phyloP scores from a whole-genome alignment of 306 rosid species.

The Biancaea sappan region DNA sequence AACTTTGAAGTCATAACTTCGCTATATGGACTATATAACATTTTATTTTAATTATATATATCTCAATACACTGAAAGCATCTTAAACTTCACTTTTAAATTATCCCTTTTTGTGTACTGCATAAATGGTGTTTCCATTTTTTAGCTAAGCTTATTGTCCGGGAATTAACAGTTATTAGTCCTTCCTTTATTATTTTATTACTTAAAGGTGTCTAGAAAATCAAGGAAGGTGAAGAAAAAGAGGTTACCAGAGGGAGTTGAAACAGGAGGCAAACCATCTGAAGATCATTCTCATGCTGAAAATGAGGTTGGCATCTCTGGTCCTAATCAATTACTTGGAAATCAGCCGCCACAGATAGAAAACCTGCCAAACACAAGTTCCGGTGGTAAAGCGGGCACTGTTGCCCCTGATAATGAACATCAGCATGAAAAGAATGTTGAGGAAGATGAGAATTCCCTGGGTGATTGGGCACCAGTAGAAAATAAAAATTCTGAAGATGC shows the following conservation, averaged over 20 bases:
- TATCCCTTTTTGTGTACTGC: slow-evolving; percentile 3
- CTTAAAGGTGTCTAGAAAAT: slow-evolving; percentile 73
- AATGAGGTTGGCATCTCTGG: slow-evolving; percentile 50
- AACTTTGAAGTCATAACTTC: background rate
- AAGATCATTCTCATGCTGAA: slow-evolving; percentile 46
- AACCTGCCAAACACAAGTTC: slow-evolving; percentile 36
- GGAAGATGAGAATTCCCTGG: slow-evolving; percentile 38
- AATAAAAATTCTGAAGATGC: slow-evolving; percentile 41
- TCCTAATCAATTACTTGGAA: slow-evolving; percentile 45
- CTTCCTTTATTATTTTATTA: slow-evolving; percentile 22
- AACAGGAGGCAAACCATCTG: slow-evolving; percentile 41
- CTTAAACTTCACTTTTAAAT: background rate
- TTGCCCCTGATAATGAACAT: slow-evolving; percentile 31
- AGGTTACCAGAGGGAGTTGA: slow-evolving; percentile 44
- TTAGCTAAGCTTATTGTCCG: background rate
- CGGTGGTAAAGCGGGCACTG: slow-evolving; percentile 38
- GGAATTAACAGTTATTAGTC: slow-evolving; percentile 14
- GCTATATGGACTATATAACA: background rate
- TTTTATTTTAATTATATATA: background rate
- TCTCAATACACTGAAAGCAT: background rate
- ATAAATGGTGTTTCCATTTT: background rate
- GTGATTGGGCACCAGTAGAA: slow-evolving; percentile 37
- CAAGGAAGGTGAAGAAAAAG: slow-evolving; percentile 67
- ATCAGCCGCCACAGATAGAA: slow-evolving; percentile 40
- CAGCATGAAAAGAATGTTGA: slow-evolving; percentile 32